These are phyloP conservation scores for Candida xiaguanensis DNA, from an alignment of 805 yeast genomes.

Conservation along the genomic window DNA sequence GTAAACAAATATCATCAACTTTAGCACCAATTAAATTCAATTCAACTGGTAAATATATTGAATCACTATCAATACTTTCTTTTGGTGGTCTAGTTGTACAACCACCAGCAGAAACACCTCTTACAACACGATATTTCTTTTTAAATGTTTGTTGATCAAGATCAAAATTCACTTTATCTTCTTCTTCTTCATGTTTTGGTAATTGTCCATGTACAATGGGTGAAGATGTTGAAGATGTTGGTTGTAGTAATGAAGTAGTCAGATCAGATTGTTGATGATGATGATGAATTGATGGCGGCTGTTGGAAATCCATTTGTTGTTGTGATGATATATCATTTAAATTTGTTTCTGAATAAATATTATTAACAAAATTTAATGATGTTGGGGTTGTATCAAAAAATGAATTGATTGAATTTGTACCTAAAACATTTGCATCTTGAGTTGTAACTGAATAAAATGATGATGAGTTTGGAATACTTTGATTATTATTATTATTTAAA, in stretches of 20 bases:
- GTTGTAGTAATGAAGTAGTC: not conserved
- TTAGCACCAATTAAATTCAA: conserved; percentile 43
- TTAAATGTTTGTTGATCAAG: conserved; percentile 1
- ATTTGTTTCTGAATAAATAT: not conserved
- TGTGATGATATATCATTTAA: not conserved
- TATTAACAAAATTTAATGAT: conserved; percentile 2
- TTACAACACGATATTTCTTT: conserved; percentile 40
- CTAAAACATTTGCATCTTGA: not conserved
- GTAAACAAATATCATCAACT: conserved; percentile 47
- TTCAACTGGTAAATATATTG: conserved; percentile 43
- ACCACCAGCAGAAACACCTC: conserved; percentile 61
- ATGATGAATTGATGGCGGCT: not conserved
- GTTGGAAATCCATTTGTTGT: not conserved
- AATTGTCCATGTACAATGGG: not conserved
- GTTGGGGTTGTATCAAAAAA: conserved; percentile 9
- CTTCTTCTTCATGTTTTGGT: conserved; percentile 1
- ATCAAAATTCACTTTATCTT: not conserved
- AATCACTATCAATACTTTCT: conserved; percentile 22
- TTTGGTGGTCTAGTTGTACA: conserved; percentile 54
- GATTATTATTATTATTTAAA: not conserved
- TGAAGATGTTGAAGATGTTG: conserved; percentile 2
- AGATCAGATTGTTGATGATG: not conserved
- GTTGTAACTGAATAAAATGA: not conserved
- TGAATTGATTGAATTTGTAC: conserved; percentile 7
- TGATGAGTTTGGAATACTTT: conserved; percentile 3